Percentiles rank a stretch among this genome's conserved stretches.
Conservation (phyloP, 805 yeast genomes). For the Metschnikowia koreensis region DNA sequence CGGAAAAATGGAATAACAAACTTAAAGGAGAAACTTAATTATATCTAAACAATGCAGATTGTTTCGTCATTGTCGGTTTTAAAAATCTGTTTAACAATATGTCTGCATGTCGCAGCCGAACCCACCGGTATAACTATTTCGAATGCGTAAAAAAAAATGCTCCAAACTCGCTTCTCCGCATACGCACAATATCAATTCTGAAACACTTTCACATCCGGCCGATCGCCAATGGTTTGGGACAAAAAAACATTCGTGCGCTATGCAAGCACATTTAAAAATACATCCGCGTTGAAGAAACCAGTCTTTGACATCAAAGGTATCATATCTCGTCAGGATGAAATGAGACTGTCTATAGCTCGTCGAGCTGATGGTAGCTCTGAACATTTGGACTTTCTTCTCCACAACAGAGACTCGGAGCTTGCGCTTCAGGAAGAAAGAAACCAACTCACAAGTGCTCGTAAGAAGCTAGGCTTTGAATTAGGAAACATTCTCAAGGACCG, state of each 20-base stretch:
- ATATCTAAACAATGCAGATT: no score
- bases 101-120: no score
- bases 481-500: conserved; percentile 22
- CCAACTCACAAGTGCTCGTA: conserved; percentile 27
- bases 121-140: no score
- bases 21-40: no score
- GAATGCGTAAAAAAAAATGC: no score
- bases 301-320: conserved; percentile 17
- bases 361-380: conserved; percentile 23
- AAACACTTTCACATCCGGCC: no score
- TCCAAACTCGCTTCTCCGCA: background rate
- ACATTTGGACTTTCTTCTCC: conserved; percentile 26
- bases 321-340: conserved; percentile 16
- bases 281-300: conserved; percentile 17
- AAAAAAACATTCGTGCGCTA: conserved; percentile 3
- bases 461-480: conserved; percentile 25
- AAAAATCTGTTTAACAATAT: no score
- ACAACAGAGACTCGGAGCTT: conserved; percentile 25
- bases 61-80: no score
- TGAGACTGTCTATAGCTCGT: conserved; percentile 28
- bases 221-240: background rate
- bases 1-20: background rate
- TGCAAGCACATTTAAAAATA: conserved; percentile 19
- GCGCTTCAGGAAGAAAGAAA: conserved; percentile 24
- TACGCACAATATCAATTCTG: no score